Base-by-base conservation (phyloP, 257 asterid genomes). In the Verbena officinalis region DNA sequence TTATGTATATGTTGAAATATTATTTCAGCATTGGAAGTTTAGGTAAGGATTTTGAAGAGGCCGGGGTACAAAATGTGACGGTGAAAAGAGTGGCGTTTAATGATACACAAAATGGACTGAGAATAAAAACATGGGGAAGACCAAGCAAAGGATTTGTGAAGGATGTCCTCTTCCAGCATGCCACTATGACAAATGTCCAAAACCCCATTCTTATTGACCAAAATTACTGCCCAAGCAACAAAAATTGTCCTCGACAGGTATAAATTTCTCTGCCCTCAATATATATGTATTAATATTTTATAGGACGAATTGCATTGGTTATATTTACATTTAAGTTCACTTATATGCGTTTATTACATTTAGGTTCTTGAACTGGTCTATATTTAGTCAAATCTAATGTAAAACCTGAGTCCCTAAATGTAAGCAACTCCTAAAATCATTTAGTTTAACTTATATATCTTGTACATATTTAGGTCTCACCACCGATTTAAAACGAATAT, bases 161-260 rank as follows among this genome's bases (percentile, higher is more conserved):
- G 55, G 63, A 72, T 67, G 73, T 86, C 7, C 4, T 79, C 0
- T 86, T 86, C 64, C 81, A 83, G 61, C 78, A 79, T 75, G 81
- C 71, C 42, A 68, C 44, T 1, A 86, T 86, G 95, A 58, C 53
- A 38, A 72, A 83, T 72, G 90, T 86, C 40, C 69, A 75, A 61
- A 86, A 86, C 19, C 88, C 95, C 20, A 83, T 86, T n/a, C 65
- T 86, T 1, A 83, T 86, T 53, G 90, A 86, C 73, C 88, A 86
- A 55, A 73, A 86, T 57, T 86, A 86, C 55, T 86, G 90, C 55
- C 88, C 88, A 6, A 21, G 34, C 43, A 50, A 65, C 71, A 65
- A 36, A 48, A 77, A 75, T 17, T 81, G 90, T 43, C 88, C 90
- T 13, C 77, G 73, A 3, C 78, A 86, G 87, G 94, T 85, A 69